Percentiles rank a stretch among this genome's conserved stretches.
Evolutionary conservation across 2,329 filamentous ascomycete genomes (phyloP).

Genomic region (Tolypocladium tundrense): DNA sequence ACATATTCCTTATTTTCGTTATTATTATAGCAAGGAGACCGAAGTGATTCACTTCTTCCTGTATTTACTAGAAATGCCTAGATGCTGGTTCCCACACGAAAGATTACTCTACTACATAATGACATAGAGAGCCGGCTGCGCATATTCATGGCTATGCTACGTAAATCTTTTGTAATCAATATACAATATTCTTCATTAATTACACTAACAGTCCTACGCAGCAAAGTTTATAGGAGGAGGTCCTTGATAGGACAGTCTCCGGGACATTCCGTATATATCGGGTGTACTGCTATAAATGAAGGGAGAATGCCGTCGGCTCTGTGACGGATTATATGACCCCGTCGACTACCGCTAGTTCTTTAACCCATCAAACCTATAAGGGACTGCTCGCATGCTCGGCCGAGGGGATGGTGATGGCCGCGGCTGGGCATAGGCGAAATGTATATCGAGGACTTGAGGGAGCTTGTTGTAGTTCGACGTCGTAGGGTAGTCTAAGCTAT

Average conservation of each 20-base stretch:
- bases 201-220: no score
- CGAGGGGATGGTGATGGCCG: constrained; percentile 61
- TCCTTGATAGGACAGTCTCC: constrained; percentile 40
- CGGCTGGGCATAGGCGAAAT: constrained; percentile 64
- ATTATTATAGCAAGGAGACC: no score
- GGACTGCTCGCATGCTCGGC: constrained; percentile 55
- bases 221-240: constrained; percentile 22
- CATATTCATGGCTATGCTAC: no score
- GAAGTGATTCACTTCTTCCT: no score
- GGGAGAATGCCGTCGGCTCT: constrained; percentile 45
- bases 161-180: no score
- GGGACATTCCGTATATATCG: constrained; percentile 47
- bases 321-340: constrained; percentile 54
- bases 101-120: no score
- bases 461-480: constrained; percentile 58
- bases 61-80: no score
- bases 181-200: no score
- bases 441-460: constrained; percentile 60
- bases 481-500: constrained; percentile 55
- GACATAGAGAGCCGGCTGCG: no score
- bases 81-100: no score
- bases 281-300: constrained; percentile 53
- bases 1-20: no score
- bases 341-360: constrained; percentile 71
- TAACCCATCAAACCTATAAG: constrained; percentile 57